Evolutionary conservation across 805 yeast species (phyloP).

Genomic region (Starmera dryadoides): DNA sequence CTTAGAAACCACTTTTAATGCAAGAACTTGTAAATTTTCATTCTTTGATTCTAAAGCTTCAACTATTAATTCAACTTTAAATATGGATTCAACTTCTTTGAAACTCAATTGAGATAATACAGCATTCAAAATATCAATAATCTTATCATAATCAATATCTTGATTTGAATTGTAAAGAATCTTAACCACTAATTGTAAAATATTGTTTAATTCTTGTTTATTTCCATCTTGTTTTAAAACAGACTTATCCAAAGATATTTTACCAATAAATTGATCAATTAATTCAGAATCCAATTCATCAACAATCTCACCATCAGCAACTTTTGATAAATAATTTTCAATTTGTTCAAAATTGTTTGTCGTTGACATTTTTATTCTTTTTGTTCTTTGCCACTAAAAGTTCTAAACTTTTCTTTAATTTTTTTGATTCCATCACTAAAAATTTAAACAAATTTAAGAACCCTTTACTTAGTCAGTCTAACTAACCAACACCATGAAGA

Average conservation of each 20-base stretch:
- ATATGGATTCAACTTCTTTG: conserved; percentile 9
- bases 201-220: conserved; percentile 2
- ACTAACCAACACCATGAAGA: neutral
- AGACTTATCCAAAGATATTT: conserved; percentile 6
- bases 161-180: conserved; percentile 4
- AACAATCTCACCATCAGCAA: neutral
- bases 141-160: conserved; percentile 7
- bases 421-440: neutral
- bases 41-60: conserved; percentile 13
- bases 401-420: neutral
- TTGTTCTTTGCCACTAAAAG: neutral
- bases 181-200: conserved; percentile 1
- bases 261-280: neutral
- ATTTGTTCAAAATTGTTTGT: neutral
- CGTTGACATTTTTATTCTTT: neutral
- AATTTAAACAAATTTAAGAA: neutral
- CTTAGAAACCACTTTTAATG: conserved; percentile 12
- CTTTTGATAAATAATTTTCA: neutral
- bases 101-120: conserved; percentile 9
- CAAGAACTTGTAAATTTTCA: conserved; percentile 12
- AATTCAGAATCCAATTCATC: neutral
- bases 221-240: neutral
- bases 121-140: conserved; percentile 11
- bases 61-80: conserved; percentile 10
- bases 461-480: neutral